Evolutionary conservation across 2,329 filamentous ascomycete genomes (phyloP).

Genomic region (Monosporascus sp.): DNA sequence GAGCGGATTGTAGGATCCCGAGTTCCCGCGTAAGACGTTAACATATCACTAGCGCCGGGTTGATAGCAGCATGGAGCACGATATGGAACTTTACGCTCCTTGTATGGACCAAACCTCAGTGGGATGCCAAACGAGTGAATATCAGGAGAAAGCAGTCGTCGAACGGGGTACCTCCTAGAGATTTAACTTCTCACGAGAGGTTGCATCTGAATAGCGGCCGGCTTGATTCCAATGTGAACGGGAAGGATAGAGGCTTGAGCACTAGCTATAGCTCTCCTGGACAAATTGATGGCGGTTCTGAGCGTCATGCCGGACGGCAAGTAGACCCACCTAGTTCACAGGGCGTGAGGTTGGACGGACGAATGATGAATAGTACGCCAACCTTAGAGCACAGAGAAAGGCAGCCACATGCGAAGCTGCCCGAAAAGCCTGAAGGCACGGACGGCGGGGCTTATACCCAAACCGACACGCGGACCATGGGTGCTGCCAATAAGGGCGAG

Average conservation of each 20-base stretch:
- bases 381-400: slow-evolving; percentile 3
- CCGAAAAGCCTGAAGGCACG: background rate
- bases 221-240: background rate
- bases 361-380: background rate
- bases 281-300: background rate
- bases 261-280: background rate
- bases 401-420: background rate
- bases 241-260: background rate
- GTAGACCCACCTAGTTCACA: background rate
- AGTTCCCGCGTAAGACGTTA: background rate
- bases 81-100: slow-evolving; percentile 45
- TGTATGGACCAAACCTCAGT: slow-evolving; percentile 51
- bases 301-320: background rate
- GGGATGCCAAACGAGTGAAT: slow-evolving; percentile 47
- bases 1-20: too few relatives aligned
- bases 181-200: background rate
- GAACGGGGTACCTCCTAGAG: background rate
- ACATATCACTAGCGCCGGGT: slow-evolving; percentile 29
- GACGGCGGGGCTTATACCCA: background rate
- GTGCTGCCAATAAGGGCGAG: background rate
- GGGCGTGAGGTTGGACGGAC: slow-evolving; percentile 1
- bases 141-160: slow-evolving; percentile 20
- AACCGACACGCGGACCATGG: too few relatives aligned
- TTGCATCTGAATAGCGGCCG: background rate
- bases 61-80: slow-evolving; percentile 46